Evolutionary conservation across 2,329 filamentous ascomycete genomes (phyloP).

Genomic region (Fusarium hostae): DNA sequence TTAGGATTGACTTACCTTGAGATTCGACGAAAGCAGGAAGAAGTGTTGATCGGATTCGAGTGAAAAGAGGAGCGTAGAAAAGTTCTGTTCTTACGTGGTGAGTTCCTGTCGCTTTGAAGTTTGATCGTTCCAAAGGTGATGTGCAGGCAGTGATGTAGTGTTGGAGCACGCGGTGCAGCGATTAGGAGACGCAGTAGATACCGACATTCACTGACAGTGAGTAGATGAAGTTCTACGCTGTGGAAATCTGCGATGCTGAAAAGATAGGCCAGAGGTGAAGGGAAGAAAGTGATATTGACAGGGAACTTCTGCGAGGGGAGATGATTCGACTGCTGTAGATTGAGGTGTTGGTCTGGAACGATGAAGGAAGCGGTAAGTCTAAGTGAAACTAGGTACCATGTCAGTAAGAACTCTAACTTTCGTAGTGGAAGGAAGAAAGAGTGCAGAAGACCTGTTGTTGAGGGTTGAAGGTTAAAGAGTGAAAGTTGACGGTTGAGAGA

Average conservation of each 20-base stretch:
- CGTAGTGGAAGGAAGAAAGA: fast-evolving
- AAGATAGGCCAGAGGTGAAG: fast-evolving
- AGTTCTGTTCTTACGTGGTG: background rate
- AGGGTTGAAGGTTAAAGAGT: background rate
- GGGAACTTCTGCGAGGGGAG: background rate
- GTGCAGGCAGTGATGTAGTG: background rate
- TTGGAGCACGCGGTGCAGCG: too few species aligned
- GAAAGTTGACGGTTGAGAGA: background rate
- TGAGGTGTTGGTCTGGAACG: too few species aligned
- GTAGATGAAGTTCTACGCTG: background rate
- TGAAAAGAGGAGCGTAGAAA: background rate
- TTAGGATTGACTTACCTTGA: background rate
- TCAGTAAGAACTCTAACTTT: background rate
- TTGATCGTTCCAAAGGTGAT: too few species aligned
- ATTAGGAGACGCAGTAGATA: background rate
- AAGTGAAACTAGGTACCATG: background rate
- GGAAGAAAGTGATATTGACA: background rate
- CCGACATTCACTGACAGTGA: background rate
- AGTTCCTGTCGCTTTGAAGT: background rate
- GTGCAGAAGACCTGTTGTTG: background rate
- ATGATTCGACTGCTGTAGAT: background rate
- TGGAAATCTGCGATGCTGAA: background rate
- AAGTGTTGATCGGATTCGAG: too few species aligned
- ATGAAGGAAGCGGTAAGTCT: background rate
- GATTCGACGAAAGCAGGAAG: too few species aligned